phyloP scores from a whole-genome alignment of 345 rosid species.

The Bruguiera gymnorhiza region DNA sequence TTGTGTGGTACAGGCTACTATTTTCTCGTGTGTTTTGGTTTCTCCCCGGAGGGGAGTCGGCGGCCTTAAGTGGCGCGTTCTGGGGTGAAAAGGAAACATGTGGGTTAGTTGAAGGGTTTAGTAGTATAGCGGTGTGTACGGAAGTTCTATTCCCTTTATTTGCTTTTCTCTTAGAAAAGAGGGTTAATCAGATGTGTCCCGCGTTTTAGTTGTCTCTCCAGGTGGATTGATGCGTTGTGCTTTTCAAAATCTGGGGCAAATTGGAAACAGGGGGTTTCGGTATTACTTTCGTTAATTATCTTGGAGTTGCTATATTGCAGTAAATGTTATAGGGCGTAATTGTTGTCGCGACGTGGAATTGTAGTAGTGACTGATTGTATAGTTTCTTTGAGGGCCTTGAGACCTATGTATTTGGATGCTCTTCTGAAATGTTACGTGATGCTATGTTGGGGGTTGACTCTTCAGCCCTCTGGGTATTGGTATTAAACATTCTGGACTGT shows the following conservation, averaged over 20 bases:
- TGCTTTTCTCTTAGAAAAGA: no score
- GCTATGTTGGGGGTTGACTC: no score
- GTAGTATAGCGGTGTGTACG: neutral
- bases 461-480: no score
- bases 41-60: neutral
- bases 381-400: no score
- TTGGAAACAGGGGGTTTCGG: slow-evolving; percentile 32
- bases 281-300: neutral
- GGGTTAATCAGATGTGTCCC: neutral
- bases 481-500: no score
- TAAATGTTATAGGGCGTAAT: neutral
- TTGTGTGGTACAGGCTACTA: neutral
- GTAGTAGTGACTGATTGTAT: no score
- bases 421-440: no score
- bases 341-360: no score
- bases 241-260: slow-evolving; percentile 33
- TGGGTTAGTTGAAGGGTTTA: no score
- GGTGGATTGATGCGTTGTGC: neutral
- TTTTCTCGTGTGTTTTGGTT: neutral
- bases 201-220: slow-evolving; percentile 44
- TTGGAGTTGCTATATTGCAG: neutral
- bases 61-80: neutral
- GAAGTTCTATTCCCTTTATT: no score
- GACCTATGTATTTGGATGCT: no score
- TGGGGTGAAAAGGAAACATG: neutral